Evolutionary conservation across 2,329 filamentous ascomycete species (phyloP).

Genomic region (Alternaria arbusti): DNA sequence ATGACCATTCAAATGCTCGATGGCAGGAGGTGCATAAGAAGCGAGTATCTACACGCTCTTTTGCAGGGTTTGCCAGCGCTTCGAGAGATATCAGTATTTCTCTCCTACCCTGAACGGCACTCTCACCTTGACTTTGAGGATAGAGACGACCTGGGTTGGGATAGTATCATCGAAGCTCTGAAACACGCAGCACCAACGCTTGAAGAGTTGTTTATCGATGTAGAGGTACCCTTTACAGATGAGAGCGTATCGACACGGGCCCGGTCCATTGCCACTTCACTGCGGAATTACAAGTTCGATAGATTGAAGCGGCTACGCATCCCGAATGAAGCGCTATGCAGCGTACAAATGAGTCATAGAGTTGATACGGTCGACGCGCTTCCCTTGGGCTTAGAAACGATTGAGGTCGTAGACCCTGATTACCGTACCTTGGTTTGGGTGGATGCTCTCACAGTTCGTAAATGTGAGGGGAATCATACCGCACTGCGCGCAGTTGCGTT

Average conservation of each 20-base stretch:
- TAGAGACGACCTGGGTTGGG: neutral
- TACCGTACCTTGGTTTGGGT: neutral
- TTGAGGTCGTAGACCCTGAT: neutral
- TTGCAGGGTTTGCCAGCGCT: neutral
- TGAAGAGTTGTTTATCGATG: neutral
- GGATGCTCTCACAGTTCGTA: neutral
- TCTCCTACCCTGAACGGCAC: neutral
- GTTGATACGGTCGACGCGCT: neutral
- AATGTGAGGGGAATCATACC: neutral
- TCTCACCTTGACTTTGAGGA: neutral
- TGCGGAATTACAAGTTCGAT: neutral
- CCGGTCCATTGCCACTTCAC: neutral
- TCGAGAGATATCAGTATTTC: neutral
- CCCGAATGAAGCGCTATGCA: neutral
- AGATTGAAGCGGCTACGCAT: neutral
- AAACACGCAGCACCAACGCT: neutral
- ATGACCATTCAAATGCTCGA: neutral
- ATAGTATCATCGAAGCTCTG: neutral
- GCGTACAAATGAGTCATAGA: neutral
- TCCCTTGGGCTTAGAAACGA: neutral
- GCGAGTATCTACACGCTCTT: neutral
- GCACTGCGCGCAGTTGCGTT: neutral
- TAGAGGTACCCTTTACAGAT: neutral
- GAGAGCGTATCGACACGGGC: neutral
- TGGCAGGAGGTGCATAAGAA: neutral